Percentiles rank a stretch among this genome's conserved stretches.
Conservation (phyloP, 73 alveolate species). For the Stentor roeselii region DNA sequence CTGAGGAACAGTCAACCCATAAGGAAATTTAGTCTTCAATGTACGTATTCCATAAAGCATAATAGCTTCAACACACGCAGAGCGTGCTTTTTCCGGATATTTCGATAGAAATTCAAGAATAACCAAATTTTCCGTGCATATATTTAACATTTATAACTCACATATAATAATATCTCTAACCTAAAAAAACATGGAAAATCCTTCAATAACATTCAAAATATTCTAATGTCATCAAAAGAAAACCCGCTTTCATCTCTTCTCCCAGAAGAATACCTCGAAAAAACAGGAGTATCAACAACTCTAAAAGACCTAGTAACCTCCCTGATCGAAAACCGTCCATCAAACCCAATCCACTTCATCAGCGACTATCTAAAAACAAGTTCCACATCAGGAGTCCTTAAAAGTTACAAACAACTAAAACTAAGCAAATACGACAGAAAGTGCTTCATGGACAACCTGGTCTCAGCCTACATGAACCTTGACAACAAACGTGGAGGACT, state of each 20-base stretch:
- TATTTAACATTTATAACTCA: neutral
- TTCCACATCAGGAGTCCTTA: constrained; percentile 34
- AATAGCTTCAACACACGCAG: neutral
- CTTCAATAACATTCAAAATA: no score
- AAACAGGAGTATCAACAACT: constrained; percentile 39
- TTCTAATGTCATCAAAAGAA: neutral
- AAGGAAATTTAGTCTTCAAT: neutral
- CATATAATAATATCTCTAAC: no score
- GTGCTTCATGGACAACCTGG: constrained; percentile 57
- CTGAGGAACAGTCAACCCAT: neutral
- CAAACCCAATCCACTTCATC: constrained; percentile 54
- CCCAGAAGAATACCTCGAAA: constrained; percentile 34
- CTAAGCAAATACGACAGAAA: constrained; percentile 48
- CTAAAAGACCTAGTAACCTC: constrained; percentile 55
- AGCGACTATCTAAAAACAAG: constrained; percentile 23
- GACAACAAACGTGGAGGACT: constrained; percentile 44
- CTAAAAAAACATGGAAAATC: no score
- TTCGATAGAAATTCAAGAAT: neutral
- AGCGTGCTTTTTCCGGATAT: neutral
- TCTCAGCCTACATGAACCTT: constrained; percentile 53
- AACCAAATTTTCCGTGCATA: neutral
- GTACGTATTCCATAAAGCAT: constrained; percentile 7
- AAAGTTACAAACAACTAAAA: constrained; percentile 60
- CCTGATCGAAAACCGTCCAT: constrained; percentile 66
- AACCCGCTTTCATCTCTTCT: constrained; percentile 1